These are phyloP conservation scores for Colletotrichum tropicicola DNA, from an alignment of 2,329 filamentous ascomycete genomes.

Conservation along the genomic window DNA sequence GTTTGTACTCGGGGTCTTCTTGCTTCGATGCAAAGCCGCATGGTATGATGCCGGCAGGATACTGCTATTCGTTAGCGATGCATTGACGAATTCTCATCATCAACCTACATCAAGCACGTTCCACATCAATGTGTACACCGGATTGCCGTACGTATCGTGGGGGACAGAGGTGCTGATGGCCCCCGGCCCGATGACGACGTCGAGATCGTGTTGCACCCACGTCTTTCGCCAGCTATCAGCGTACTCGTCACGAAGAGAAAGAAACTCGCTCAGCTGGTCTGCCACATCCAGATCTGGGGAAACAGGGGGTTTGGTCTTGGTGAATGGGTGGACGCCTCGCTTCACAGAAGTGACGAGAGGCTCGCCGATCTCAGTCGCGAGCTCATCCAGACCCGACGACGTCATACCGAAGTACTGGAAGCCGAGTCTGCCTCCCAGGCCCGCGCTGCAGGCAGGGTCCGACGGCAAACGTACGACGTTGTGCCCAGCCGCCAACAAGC, in stretches of 20 bases:
- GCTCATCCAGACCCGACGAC: constrained; percentile 41
- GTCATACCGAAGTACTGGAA: constrained; percentile 49
- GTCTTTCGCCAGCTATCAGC: constrained; percentile 49
- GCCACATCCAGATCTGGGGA: constrained; percentile 38
- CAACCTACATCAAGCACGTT: constrained; percentile 60
- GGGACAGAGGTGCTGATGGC: constrained; percentile 59
- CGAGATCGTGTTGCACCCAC: constrained; percentile 53
- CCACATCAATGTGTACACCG: constrained; percentile 56
- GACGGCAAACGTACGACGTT: constrained; percentile 45
- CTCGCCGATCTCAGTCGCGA: constrained; percentile 46
- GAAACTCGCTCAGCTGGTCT: constrained; percentile 51
- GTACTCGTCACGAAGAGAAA: constrained; percentile 42
- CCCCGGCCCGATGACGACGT: constrained; percentile 58
- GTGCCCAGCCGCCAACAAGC: constrained; percentile 54
- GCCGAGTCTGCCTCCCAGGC: constrained; percentile 42
- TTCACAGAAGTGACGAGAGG: constrained; percentile 50
- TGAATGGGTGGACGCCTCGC: constrained; percentile 30
- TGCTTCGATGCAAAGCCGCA: constrained; percentile 50
- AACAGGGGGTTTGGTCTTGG: constrained; percentile 39
- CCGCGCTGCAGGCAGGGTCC: constrained; percentile 40
- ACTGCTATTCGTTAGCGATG: constrained; percentile 40
- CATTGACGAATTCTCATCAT: neutral
- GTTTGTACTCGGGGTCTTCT: constrained; percentile 43
- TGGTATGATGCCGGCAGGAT: constrained; percentile 59
- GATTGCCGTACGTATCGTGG: constrained; percentile 58